Evolutionary conservation across 352 stramenopile genomes (phyloP).

Genomic region (Globisporangium mamillatum): DNA sequence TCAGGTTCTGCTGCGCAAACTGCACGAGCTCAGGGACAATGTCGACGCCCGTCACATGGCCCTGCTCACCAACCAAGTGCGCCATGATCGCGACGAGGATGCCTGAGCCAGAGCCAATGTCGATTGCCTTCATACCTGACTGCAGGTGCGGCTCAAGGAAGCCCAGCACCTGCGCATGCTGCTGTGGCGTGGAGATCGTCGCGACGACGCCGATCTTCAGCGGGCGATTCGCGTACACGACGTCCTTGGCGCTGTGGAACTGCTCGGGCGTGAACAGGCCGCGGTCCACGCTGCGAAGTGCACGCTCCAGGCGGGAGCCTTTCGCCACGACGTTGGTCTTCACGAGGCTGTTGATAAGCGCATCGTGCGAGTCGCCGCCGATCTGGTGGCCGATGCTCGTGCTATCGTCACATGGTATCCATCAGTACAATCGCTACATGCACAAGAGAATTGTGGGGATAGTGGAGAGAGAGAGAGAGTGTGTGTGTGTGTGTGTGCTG

Average conservation of each 20-base stretch:
- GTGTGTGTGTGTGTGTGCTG: background rate
- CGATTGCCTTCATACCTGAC: slow-evolving; percentile 55
- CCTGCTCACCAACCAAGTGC: slow-evolving; percentile 52
- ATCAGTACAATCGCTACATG: background rate
- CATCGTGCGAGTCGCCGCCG: slow-evolving; percentile 57
- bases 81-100: slow-evolving; percentile 79
- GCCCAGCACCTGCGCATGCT: slow-evolving; percentile 75
- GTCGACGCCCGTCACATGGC: slow-evolving; percentile 65
- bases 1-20: slow-evolving; percentile 65
- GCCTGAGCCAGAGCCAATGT: slow-evolving; percentile 81
- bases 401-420: slow-evolving; percentile 16
- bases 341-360: slow-evolving; percentile 77
- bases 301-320: slow-evolving; percentile 57
- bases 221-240: slow-evolving; percentile 70
- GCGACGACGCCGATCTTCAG: slow-evolving; percentile 76
- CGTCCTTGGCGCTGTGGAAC: slow-evolving; percentile 20
- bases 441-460: background rate
- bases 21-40: slow-evolving; percentile 75
- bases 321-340: slow-evolving; percentile 59
- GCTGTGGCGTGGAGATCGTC: slow-evolving; percentile 85
- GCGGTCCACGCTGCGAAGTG: slow-evolving; percentile 65
- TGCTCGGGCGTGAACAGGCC: slow-evolving; percentile 47
- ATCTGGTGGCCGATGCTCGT: slow-evolving; percentile 85
- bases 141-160: slow-evolving; percentile 67
- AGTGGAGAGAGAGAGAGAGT: background rate